Evolutionary conservation across 345 rosid species (phyloP).

Genomic region (Hypericum androsaemum): DNA sequence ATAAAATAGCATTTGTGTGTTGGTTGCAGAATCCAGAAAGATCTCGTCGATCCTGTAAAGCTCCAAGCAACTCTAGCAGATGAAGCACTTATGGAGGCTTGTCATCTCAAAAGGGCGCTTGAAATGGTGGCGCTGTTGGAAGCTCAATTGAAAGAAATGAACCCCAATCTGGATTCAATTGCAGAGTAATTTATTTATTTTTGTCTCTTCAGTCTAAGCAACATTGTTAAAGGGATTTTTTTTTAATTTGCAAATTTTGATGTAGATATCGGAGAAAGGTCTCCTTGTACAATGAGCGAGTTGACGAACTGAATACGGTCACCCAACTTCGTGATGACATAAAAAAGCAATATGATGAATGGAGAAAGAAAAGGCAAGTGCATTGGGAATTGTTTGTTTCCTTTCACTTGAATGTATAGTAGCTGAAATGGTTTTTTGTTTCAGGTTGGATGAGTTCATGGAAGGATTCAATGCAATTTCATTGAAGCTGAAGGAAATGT

Average conservation of each 20-base stretch:
- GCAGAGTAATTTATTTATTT: constrained; percentile 59
- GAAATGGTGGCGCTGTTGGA: constrained; percentile 74
- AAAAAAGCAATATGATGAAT: constrained; percentile 77
- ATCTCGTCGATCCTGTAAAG: constrained; percentile 80
- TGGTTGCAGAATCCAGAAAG: constrained; percentile 74
- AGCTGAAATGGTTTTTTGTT: constrained; percentile 15
- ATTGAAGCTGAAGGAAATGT: constrained; percentile 92
- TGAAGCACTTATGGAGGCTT: constrained; percentile 39
- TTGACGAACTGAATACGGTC: constrained; percentile 63
- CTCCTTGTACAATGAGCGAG: constrained; percentile 60
- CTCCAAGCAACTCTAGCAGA: constrained; percentile 68
- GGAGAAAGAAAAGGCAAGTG: constrained; percentile 70
- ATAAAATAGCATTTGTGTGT: constrained; percentile 14
- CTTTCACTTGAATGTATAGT: too few relatives aligned
- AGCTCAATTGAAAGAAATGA: constrained; percentile 86
- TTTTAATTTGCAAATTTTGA: not conserved
- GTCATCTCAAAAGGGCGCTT: constrained; percentile 61
- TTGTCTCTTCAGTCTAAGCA: not conserved
- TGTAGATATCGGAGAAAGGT: constrained; percentile 72
- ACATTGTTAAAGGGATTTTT: not conserved
- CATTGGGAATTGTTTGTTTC: constrained; percentile 9
- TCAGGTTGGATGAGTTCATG: constrained; percentile 96
- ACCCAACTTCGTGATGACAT: constrained; percentile 77
- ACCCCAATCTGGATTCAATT: constrained; percentile 93
- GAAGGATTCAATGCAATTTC: constrained; percentile 90